Percentiles rank a stretch among this genome's conserved stretches.
These are phyloP conservation scores for Martiniozyma asiatica DNA, from an alignment of 1,139 yeast species.

Conservation along the genomic window DNA sequence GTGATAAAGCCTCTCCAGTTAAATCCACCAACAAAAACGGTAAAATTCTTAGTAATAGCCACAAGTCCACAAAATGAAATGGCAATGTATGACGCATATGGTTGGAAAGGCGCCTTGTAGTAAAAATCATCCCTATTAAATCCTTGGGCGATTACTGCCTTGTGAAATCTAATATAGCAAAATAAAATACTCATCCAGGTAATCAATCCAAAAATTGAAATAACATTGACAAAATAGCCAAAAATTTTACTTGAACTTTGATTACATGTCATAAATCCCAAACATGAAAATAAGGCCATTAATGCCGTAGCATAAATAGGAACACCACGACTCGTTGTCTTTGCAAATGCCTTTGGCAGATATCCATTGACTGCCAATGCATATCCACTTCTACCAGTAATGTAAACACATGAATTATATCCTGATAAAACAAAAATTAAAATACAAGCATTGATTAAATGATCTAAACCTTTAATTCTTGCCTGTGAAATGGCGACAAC, in stretches of 20 bases:
- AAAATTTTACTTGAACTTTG: conserved; percentile 44
- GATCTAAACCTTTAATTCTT: conserved; percentile 47
- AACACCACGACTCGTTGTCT: conserved; percentile 53
- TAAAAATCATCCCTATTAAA: conserved; percentile 33
- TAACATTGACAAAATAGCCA: conserved; percentile 56
- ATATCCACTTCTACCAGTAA: conserved; percentile 57
- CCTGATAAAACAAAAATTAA: conserved; percentile 61
- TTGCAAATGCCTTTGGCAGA: conserved; percentile 50
- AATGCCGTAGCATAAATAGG: conserved; percentile 41
- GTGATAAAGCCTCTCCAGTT: conserved; percentile 57
- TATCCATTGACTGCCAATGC: conserved; percentile 50
- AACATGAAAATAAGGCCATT: conserved; percentile 35
- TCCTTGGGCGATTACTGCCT: conserved; percentile 59
- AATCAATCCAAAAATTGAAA: conserved; percentile 57
- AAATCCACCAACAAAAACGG: conserved; percentile 39
- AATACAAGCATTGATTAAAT: conserved; percentile 57
- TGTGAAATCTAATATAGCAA: conserved; percentile 52
- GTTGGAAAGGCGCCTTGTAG: conserved; percentile 56
- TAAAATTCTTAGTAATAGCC: conserved; percentile 61
- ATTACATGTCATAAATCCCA: conserved; percentile 53
- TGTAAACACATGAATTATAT: conserved; percentile 61
- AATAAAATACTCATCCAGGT: conserved; percentile 57
- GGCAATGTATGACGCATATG: conserved; percentile 51
- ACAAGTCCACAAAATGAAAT: conserved; percentile 43
- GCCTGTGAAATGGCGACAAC: conserved; percentile 53